These are phyloP conservation scores for Tuber magnatum DNA, from an alignment of 495 filamentous ascomycete species.

Conservation along the genomic window DNA sequence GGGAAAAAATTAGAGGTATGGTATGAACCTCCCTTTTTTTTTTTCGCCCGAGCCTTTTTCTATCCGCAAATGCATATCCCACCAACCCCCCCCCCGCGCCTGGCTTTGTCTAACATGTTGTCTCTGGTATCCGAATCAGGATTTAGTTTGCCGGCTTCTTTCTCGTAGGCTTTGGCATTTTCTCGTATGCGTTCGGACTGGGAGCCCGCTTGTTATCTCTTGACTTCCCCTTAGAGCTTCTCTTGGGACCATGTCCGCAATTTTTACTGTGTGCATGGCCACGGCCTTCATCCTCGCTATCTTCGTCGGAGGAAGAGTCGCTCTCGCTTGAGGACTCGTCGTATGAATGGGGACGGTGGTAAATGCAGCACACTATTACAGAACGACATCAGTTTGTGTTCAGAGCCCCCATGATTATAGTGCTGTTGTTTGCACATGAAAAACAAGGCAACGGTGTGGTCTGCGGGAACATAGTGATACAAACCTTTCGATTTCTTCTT, in stretches of 20 bases:
- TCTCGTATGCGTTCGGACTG: slow-evolving; percentile 93
- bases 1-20: slow-evolving; percentile 18
- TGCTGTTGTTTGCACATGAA: background rate
- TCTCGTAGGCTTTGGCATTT: slow-evolving; percentile 58
- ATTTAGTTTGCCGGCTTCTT: slow-evolving; percentile 17
- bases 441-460: background rate
- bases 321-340: slow-evolving; percentile 78
- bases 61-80: background rate
- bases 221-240: slow-evolving; percentile 45
- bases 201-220: slow-evolving; percentile 48
- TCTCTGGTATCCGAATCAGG: background rate
- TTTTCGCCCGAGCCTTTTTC: slow-evolving; percentile 11
- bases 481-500: slow-evolving; percentile 89
- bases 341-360: slow-evolving; percentile 72
- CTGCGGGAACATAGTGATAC: slow-evolving; percentile 13
- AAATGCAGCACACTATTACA: slow-evolving; percentile 87
- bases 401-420: background rate
- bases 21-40: slow-evolving; percentile 18
- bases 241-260: slow-evolving; percentile 42
- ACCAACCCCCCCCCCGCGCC: background rate
- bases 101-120: background rate
- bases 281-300: slow-evolving; percentile 46
- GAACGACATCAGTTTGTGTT: slow-evolving; percentile 14
- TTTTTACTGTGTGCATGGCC: slow-evolving; percentile 44
- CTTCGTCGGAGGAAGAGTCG: slow-evolving; percentile 56